phyloP scores from a whole-genome alignment of 768 basidiomycete species.

The Pleurotus giganteus region DNA sequence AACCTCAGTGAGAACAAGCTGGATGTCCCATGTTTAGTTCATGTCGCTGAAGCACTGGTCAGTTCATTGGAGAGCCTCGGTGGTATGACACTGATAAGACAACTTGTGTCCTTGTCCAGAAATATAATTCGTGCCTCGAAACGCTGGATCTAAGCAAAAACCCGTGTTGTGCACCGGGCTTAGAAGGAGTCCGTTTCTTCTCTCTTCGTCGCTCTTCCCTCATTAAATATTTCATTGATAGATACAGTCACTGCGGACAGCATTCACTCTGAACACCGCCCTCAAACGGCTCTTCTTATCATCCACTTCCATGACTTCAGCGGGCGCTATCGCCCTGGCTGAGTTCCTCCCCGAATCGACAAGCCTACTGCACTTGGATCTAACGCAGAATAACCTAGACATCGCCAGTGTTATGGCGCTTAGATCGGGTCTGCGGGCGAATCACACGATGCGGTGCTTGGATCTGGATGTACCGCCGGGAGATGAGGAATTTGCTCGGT shows the following conservation, averaged over 20 bases:
- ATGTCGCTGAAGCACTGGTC: conserved; percentile 88
- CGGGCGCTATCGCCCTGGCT: conserved; percentile 91
- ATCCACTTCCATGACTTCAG: conserved; percentile 72
- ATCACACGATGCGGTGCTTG: conserved; percentile 85
- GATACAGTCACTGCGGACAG: conserved; percentile 87
- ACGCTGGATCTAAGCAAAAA: conserved; percentile 93
- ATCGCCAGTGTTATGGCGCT: conserved; percentile 93
- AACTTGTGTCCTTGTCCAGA: conserved; percentile 41
- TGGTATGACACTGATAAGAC: neutral
- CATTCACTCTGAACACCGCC: conserved; percentile 88
- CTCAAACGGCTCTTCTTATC: conserved; percentile 93
- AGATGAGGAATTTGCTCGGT: conserved; percentile 77
- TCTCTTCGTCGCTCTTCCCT: neutral
- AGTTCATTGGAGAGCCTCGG: conserved; percentile 21
- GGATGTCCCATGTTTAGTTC: conserved; percentile 74
- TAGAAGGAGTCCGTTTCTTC: conserved; percentile 79
- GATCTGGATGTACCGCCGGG: conserved; percentile 90
- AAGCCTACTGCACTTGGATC: conserved; percentile 86
- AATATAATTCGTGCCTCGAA: conserved; percentile 93
- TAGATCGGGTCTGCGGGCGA: conserved; percentile 79
- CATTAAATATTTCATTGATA: conserved; percentile 21
- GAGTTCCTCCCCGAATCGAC: conserved; percentile 93
- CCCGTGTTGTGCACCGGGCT: conserved; percentile 84
- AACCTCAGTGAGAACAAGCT: conserved; percentile 95
- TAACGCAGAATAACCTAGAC: conserved; percentile 81